Evolutionary conservation across 768 basidiomycete genomes (phyloP).

Genomic region (Mrakia hoshinonis): DNA sequence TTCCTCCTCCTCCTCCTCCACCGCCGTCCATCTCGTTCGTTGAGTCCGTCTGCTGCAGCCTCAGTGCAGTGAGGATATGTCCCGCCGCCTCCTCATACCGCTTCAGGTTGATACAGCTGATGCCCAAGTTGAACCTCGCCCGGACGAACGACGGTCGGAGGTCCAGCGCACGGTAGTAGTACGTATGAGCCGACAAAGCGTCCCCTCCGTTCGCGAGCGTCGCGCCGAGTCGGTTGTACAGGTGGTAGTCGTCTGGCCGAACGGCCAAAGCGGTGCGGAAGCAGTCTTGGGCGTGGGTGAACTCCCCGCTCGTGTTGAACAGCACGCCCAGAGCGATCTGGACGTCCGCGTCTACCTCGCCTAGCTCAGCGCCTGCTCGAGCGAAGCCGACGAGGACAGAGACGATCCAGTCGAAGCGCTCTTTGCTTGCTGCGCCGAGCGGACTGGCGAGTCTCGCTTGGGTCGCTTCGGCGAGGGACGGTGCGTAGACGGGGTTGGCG

Average conservation of each 20-base stretch:
- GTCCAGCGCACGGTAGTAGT: conserved; percentile 76
- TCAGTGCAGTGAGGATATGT: conserved; percentile 77
- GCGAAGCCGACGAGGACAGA: conserved; percentile 73
- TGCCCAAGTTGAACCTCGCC: conserved; percentile 84
- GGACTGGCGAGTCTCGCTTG: conserved; percentile 39
- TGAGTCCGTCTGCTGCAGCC: conserved; percentile 73
- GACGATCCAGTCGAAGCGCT: conserved; percentile 49
- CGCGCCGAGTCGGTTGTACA: conserved; percentile 90
- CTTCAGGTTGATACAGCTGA: conserved; percentile 84
- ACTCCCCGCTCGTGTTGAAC: conserved; percentile 89
- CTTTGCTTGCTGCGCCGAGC: conserved; percentile 31
- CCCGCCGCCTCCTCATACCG: conserved; percentile 78
- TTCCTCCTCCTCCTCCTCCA: conserved; percentile 38
- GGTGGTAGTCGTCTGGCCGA: conserved; percentile 79
- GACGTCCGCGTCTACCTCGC: conserved; percentile 74
- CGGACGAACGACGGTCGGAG: conserved; percentile 84
- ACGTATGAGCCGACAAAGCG: conserved; percentile 55
- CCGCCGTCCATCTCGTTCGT: conserved; percentile 44
- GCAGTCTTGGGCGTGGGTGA: conserved; percentile 84
- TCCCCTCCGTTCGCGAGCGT: conserved; percentile 64
- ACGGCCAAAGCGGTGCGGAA: conserved; percentile 79
- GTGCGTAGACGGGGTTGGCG: not conserved
- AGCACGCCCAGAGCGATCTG: conserved; percentile 90
- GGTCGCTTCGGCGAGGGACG: conserved; percentile 42
- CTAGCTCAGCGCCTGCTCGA: conserved; percentile 48